Evolutionary conservation across 352 stramenopile species (phyloP).

Genomic region (Pythium vanterpoolii): DNA sequence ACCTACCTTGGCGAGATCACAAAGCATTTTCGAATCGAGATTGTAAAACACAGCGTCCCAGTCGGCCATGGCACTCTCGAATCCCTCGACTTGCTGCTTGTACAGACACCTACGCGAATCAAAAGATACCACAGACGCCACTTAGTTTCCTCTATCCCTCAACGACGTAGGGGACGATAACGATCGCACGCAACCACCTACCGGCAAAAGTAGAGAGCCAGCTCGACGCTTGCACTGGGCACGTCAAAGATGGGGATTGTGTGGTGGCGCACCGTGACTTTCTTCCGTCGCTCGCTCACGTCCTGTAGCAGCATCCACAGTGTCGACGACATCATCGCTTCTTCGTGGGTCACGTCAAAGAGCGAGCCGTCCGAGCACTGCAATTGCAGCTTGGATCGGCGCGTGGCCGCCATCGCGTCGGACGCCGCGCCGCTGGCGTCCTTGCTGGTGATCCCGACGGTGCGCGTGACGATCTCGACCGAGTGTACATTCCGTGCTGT

Average conservation of each 20-base stretch:
- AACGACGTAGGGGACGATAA: too few relatives aligned
- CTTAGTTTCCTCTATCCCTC: not conserved
- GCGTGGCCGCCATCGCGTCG: not conserved
- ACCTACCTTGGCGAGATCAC: slow-evolving; percentile 64
- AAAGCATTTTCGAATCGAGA: slow-evolving; percentile 75
- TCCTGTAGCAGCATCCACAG: slow-evolving; percentile 80
- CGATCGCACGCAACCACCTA: slow-evolving; percentile 18
- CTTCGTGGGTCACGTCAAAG: slow-evolving; percentile 76
- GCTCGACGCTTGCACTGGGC: slow-evolving; percentile 62
- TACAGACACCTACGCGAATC: slow-evolving; percentile 54
- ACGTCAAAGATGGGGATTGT: slow-evolving; percentile 76
- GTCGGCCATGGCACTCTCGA: slow-evolving; percentile 47
- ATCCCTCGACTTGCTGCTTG: slow-evolving; percentile 68
- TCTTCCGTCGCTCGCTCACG: slow-evolving; percentile 46
- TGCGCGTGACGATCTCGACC: slow-evolving; percentile 15
- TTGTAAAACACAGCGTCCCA: slow-evolving; percentile 72
- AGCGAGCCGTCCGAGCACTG: slow-evolving; percentile 65
- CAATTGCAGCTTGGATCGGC: slow-evolving; percentile 65
- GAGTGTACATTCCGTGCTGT: slow-evolving; percentile 2
- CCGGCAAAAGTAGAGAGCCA: slow-evolving; percentile 74
- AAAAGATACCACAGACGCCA: not conserved
- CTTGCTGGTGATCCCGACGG: not conserved
- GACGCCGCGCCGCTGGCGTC: not conserved
- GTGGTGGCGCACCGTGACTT: slow-evolving; percentile 55
- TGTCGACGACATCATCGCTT: slow-evolving; percentile 86